Conservation (phyloP, 306 rosid species). For the Benincasa hispida region DNA sequence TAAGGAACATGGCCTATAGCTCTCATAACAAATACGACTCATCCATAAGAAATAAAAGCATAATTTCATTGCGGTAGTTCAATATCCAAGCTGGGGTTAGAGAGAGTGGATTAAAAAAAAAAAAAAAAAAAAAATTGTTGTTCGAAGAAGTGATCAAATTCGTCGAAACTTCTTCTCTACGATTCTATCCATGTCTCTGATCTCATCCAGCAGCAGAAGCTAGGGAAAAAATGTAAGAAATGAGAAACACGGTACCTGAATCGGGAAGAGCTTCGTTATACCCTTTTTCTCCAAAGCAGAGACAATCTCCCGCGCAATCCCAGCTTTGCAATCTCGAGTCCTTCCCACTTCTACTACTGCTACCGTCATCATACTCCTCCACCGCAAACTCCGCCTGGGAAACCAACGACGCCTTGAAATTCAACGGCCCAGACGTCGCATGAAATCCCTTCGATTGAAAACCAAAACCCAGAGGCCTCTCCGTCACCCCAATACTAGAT, state of each 20-base stretch:
- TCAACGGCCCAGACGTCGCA: conserved; percentile 31
- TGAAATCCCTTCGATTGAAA: conserved; percentile 30
- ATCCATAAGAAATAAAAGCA: not conserved
- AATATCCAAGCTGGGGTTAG: not conserved
- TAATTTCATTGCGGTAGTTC: not conserved
- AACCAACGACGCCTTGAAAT: conserved; percentile 36
- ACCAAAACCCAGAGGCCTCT: conserved; percentile 9
- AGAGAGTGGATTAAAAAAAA: not conserved
- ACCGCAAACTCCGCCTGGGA: conserved; percentile 44
- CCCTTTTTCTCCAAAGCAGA: conserved; percentile 73
- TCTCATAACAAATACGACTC: not conserved
- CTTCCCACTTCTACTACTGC: conserved; percentile 30
- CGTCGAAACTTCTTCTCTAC: not conserved
- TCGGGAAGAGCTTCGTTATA: conserved; percentile 77
- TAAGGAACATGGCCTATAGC: not conserved
- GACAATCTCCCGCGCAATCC: conserved; percentile 60
- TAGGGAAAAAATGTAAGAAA: not conserved
- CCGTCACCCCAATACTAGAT: conserved; percentile 1
- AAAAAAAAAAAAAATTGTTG: not conserved
- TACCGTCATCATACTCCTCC: conserved; percentile 37
- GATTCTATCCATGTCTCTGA: not conserved
- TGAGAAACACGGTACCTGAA: conserved; percentile 41
- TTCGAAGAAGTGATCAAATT: not conserved
- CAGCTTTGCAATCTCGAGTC: conserved; percentile 67
- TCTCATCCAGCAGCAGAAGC: not conserved